Percentiles rank a stretch among this genome's conserved stretches.
Evolutionary conservation across 345 rosid genomes (phyloP).

Genomic region (Syzygium grande): DNA sequence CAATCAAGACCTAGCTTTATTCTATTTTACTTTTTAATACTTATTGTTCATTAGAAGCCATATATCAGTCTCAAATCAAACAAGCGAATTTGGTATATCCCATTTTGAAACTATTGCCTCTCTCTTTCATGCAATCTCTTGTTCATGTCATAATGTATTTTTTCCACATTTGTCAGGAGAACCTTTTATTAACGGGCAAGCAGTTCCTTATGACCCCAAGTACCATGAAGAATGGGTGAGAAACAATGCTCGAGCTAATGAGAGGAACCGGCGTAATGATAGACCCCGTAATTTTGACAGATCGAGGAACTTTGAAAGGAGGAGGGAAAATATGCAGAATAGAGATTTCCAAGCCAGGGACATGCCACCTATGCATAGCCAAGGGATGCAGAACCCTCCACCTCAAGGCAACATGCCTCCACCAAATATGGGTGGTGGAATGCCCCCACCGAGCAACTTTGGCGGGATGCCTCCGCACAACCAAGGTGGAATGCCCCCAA

Average conservation of each 20-base stretch:
- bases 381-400: slow-evolving; percentile 2
- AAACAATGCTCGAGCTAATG: slow-evolving; percentile 83
- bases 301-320: slow-evolving; percentile 85
- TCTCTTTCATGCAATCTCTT: not conserved
- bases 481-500: slow-evolving; percentile 16
- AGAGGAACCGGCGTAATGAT: slow-evolving; percentile 82
- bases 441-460: not conserved
- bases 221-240: slow-evolving; percentile 98
- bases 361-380: not conserved
- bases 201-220: slow-evolving; percentile 94
- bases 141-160: not conserved
- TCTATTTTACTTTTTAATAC: not conserved
- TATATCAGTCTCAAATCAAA: not conserved
- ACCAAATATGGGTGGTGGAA: not conserved
- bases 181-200: slow-evolving; percentile 89
- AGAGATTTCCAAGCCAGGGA: not conserved
- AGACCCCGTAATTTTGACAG: slow-evolving; percentile 66
- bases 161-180: slow-evolving; percentile 42
- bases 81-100: not conserved
- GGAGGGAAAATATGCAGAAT: slow-evolving; percentile 55
- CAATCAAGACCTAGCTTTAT: not conserved
- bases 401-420: not conserved
- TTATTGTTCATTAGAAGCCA: not conserved
- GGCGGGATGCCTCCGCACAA: slow-evolving; percentile 3
- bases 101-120: not conserved